These are phyloP conservation scores for Podospora anserina DNA, from an alignment of 495 filamentous ascomycete species.

Conservation along the genomic window DNA sequence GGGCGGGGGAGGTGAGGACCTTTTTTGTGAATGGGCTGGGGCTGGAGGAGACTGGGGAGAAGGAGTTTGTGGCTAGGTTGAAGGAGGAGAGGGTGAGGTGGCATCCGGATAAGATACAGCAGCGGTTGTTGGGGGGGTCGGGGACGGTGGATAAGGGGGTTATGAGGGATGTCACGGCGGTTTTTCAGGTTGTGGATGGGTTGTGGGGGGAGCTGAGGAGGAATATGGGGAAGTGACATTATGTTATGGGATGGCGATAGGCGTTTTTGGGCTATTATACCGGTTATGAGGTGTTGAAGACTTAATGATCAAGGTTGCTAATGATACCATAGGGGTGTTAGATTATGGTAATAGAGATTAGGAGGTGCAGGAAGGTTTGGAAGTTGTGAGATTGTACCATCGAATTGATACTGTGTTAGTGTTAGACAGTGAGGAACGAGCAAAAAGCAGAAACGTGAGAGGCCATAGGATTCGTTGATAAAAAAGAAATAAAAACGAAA, in stretches of 20 bases:
- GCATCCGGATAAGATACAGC: slow-evolving; percentile 99
- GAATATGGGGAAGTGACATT: slow-evolving; percentile 20
- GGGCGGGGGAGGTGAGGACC: slow-evolving; percentile 27
- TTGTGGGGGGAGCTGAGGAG: slow-evolving; percentile 65
- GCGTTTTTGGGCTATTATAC: background rate
- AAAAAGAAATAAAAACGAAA: no score
- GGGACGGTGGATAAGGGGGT: slow-evolving; percentile 63
- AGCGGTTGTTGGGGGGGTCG: slow-evolving; percentile 70
- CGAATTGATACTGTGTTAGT: no score
- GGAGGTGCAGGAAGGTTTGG: no score
- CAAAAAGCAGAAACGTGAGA: no score
- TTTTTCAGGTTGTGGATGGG: slow-evolving; percentile 86
- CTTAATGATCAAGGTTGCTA: no score
- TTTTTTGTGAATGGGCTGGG: slow-evolving; percentile 45
- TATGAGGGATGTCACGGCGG: slow-evolving; percentile 72
- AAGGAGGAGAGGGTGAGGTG: slow-evolving; percentile 87
- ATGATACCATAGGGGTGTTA: background rate
- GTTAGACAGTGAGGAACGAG: no score
- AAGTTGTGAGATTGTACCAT: no score
- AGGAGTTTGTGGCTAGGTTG: slow-evolving; percentile 58
- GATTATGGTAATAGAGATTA: no score
- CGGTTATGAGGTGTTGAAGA: background rate
- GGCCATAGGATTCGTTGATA: no score
- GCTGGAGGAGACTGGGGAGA: slow-evolving; percentile 57
- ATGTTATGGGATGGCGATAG: background rate